Evolutionary conservation across 768 basidiomycete species (phyloP), one percentile per base, ranked within the genome.

Genomic region (Polyporus arcularius): DNA sequence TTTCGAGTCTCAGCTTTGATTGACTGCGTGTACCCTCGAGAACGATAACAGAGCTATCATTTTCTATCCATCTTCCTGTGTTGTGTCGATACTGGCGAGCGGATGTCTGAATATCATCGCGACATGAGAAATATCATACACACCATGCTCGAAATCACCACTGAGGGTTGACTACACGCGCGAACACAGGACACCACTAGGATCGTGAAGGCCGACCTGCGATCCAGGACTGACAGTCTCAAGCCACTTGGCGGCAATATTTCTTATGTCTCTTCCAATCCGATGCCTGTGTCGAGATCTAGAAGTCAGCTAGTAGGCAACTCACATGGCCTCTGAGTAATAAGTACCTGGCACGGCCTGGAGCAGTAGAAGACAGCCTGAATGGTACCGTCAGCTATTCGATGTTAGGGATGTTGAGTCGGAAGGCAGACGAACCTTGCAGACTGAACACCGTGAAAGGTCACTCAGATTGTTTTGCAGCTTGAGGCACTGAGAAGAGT

Each of bases 201-300:
- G 21, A 26, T 26, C 21, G 21, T 26, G 21, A 26, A 26, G 43
- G 21, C n/a, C 18, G 35, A 32, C 18, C n/a, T 53, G 35, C 21
- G 21, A 26, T 1, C 21, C 21, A 26, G 21, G 2, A 26, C 21
- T 26, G 21, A 26, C 21, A 26, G 21, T 16, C 18, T 16, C 16
- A 40, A 26, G 47, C 28, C 35, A 15, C 15, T 28, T 2, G 16
- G 15, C 65, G 66, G 65, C 74, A 75, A 39, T 66, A 71, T 38
- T 60, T 48, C 65, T 72, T 73, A 60, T 74, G 74, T 26, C 70
- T 68, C 43, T 66, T 69, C 74, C 74, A 72, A 46, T 76, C 74
- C 4, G 50, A 51, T 9, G 11, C 46, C 72, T 73, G 40, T 14
- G 15, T 21, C 7, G 18, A n/a, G 32, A 10, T 11, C 35, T 2